Base-by-base conservation (phyloP, 441 rosid species). In the Jatropha multifida region DNA sequence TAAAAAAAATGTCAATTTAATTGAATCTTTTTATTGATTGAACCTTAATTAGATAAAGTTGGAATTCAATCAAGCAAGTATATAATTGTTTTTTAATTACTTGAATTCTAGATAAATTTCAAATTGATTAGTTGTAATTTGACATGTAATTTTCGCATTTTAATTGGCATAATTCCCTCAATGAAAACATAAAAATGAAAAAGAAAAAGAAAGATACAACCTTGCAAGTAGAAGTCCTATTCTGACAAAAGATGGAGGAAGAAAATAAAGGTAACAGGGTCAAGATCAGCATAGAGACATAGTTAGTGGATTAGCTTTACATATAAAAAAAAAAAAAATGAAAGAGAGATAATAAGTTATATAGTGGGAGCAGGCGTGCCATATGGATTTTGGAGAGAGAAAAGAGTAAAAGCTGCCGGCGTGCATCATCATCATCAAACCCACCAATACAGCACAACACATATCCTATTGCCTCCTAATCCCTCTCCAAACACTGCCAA, bases 321-420 rank as follows among this genome's bases (percentile, higher is more conserved):
- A 5, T 37, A 62, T 38, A 65, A 48, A 73, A 61, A 12, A 27
- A 54, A 69, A 60, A 58, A 70, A 79, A 79, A 71, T 1, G 23
- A 15, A 55, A 17, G 7, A 80, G 63, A 52, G 74, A 79, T 82
- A 78, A 77, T 82, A 78, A 77, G 76, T 72, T 73, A 41, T 79
- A 83, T 79, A 83, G 89, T 86, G 87, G 87, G 86, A 79, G 85
- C 85, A 85, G 87, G 93, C 94, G 90, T 87, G 92, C 86, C 81
- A 66, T 68, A 73, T 79, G 73, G 81, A 75, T 62, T 74, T 70
- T 3, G 64, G 51, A 73, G 62, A 76, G 78, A 86, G 82, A 82
- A 80, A 77, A 59, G 18, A 74, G 71, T 79, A 26, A 90, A 92
- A 90, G 97, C 97, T 88, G 93, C 90, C 90, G 90, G 96, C 96